Evolutionary conservation across 306 rosid species (phyloP).

Genomic region (Myrica gale): DNA sequence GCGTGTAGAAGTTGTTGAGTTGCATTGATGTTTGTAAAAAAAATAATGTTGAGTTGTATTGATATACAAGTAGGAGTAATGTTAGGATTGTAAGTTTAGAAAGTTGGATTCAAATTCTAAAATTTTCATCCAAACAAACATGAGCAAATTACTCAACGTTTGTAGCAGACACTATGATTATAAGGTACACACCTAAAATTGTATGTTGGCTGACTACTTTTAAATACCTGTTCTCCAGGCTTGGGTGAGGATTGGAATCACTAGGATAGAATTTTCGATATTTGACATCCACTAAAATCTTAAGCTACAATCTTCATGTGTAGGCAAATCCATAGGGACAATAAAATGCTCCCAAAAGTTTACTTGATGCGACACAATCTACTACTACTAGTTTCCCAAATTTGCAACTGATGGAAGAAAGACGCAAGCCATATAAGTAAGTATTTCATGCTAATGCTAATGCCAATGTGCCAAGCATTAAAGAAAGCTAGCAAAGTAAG

Average conservation of each 20-base stretch:
- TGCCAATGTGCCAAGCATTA: slow-evolving; percentile 17
- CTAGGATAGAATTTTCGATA: neutral
- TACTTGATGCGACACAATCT: slow-evolving; percentile 16
- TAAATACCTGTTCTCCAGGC: neutral
- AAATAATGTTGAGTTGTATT: too few species aligned
- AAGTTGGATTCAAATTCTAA: too few species aligned
- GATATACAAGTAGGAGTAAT: too few species aligned
- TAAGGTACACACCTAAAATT: neutral
- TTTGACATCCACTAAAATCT: neutral
- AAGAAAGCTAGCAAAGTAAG: slow-evolving; percentile 9
- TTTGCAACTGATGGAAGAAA: slow-evolving; percentile 26
- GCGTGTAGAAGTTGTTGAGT: too few species aligned
- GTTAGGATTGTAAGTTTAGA: too few species aligned
- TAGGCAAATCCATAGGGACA: neutral
- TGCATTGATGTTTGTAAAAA: too few species aligned
- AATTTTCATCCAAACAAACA: too few species aligned
- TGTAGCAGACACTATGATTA: neutral
- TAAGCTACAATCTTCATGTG: neutral
- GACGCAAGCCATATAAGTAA: slow-evolving; percentile 15
- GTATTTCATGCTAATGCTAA: slow-evolving; percentile 12
- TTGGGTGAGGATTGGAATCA: neutral
- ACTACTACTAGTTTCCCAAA: slow-evolving; percentile 13
- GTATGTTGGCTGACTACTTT: neutral
- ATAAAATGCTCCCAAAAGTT: too few species aligned
- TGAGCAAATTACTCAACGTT: neutral